These are phyloP conservation scores for Termitomyces sp. DNA, from an alignment of 768 basidiomycete genomes.

Conservation along the genomic window DNA sequence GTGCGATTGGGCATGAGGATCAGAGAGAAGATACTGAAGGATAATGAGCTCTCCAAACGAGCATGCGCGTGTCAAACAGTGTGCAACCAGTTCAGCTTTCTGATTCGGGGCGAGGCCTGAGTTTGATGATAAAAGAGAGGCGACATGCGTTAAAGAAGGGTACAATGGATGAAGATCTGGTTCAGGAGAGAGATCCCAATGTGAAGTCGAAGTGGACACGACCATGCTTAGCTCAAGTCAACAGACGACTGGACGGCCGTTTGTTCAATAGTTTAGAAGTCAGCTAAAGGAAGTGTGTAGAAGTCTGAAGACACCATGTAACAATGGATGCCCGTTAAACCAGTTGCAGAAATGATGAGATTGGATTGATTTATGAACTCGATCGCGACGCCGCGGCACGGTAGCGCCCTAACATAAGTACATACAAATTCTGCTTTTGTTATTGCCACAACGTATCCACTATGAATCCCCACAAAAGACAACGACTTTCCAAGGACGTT, in stretches of 20 bases:
- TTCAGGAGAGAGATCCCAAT: slow-evolving; percentile 60
- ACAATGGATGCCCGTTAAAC: slow-evolving; percentile 5
- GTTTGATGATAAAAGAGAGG: slow-evolving; percentile 57
- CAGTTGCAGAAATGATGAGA: not conserved
- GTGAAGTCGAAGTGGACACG: slow-evolving; percentile 17
- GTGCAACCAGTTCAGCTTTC: slow-evolving; percentile 64
- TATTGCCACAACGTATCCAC: not conserved
- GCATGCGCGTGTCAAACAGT: slow-evolving; percentile 72
- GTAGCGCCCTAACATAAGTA: not conserved
- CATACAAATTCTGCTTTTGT: slow-evolving; percentile 2
- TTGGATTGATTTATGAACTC: not conserved
- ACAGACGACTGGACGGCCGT: not conserved
- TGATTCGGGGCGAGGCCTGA: slow-evolving; percentile 67
- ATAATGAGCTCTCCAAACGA: slow-evolving; percentile 72
- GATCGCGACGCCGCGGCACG: not conserved
- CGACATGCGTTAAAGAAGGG: slow-evolving; percentile 60
- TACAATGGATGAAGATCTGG: slow-evolving; percentile 80
- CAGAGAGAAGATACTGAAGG: slow-evolving; percentile 66
- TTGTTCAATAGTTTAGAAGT: not conserved
- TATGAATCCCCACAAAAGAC: slow-evolving; percentile 55
- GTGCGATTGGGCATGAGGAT: slow-evolving; percentile 58
- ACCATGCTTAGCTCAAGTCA: not conserved
- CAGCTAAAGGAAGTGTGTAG: not conserved
- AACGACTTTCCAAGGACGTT: slow-evolving; percentile 34
- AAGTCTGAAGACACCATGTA: slow-evolving; percentile 2